These are phyloP conservation scores for Trichoderma parareesei DNA, from an alignment of 495 filamentous ascomycete species.

Conservation along the genomic window DNA sequence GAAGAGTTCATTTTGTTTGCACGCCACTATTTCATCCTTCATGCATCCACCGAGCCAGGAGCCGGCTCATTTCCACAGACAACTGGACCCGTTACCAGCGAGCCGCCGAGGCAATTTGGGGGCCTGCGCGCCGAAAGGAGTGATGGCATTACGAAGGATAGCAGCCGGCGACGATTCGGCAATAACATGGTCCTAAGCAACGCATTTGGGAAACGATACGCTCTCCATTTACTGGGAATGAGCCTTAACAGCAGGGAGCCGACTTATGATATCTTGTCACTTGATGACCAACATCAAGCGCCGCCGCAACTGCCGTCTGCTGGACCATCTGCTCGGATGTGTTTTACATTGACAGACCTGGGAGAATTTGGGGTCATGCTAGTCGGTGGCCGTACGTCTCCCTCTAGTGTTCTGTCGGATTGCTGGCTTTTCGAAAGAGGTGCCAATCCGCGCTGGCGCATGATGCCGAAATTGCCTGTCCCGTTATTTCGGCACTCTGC, in stretches of 20 bases:
- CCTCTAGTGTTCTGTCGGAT: conserved; percentile 54
- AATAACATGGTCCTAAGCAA: conserved; percentile 17
- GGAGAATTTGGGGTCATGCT: conserved; percentile 47
- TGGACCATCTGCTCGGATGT: conserved; percentile 54
- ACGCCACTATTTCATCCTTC: conserved; percentile 76
- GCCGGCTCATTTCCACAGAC: neutral
- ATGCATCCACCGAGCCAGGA: conserved; percentile 33
- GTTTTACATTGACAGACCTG: conserved; percentile 63
- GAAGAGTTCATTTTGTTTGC: conserved; percentile 87
- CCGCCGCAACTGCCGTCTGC: conserved; percentile 21
- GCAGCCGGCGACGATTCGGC: conserved; percentile 22
- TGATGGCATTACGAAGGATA: neutral
- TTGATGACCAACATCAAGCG: conserved; percentile 17
- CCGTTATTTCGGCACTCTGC: conserved; percentile 69
- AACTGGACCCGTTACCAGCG: neutral
- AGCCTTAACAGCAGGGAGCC: conserved; percentile 51
- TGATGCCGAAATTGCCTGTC: conserved; percentile 51
- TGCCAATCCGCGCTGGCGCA: conserved; percentile 43
- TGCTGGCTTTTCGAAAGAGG: conserved; percentile 61
- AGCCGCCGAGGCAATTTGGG: neutral
- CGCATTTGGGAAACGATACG: conserved; percentile 17
- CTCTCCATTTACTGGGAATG: conserved; percentile 49
- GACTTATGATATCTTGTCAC: conserved; percentile 51
- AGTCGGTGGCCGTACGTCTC: conserved; percentile 72
- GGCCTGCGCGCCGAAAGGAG: neutral